phyloP scores from a whole-genome alignment of 2,329 filamentous ascomycete species.

The Biscogniauxia marginata region DNA sequence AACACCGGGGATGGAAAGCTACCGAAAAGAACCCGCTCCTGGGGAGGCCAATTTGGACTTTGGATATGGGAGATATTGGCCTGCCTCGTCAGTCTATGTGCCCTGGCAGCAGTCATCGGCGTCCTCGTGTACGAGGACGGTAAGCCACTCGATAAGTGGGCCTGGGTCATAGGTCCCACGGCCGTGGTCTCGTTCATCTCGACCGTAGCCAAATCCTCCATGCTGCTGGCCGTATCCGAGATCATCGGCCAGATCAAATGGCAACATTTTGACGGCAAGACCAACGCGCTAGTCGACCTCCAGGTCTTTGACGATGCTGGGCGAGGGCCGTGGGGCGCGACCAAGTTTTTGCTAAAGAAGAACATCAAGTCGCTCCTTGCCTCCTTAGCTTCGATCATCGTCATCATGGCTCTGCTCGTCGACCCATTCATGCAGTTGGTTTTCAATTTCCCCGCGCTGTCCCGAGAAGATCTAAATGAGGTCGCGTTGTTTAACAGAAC shows the following conservation, averaged over 20 bases:
- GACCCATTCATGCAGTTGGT: conserved; percentile 15
- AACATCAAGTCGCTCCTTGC: conserved; percentile 6
- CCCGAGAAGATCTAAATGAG: background rate
- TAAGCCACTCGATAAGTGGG: conserved; percentile 10
- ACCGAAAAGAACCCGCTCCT: background rate
- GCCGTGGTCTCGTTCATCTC: conserved; percentile 15
- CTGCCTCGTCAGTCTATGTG: conserved; percentile 46
- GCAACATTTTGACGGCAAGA: conserved; percentile 5
- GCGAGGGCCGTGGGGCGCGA: conserved; percentile 8
- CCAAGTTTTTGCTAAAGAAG: conserved; percentile 5
- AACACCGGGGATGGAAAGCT: background rate
- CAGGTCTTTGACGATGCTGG: conserved; percentile 8
- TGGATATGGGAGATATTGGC: background rate
- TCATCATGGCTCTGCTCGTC: conserved; percentile 9
- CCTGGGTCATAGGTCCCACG: conserved; percentile 10
- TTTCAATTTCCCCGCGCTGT: conserved; percentile 8
- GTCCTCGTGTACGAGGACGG: conserved; percentile 10
- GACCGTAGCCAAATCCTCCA: conserved; percentile 11
- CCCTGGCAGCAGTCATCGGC: conserved; percentile 5
- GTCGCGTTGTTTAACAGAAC: conserved; percentile 3
- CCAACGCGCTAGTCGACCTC: conserved; percentile 5
- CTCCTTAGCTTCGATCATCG: conserved; percentile 8
- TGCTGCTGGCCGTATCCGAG: conserved; percentile 9
- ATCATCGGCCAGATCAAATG: conserved; percentile 14
- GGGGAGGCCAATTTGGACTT: background rate